phyloP scores from a whole-genome alignment of 1,139 yeast species.

The Blastobotrys apis region DNA sequence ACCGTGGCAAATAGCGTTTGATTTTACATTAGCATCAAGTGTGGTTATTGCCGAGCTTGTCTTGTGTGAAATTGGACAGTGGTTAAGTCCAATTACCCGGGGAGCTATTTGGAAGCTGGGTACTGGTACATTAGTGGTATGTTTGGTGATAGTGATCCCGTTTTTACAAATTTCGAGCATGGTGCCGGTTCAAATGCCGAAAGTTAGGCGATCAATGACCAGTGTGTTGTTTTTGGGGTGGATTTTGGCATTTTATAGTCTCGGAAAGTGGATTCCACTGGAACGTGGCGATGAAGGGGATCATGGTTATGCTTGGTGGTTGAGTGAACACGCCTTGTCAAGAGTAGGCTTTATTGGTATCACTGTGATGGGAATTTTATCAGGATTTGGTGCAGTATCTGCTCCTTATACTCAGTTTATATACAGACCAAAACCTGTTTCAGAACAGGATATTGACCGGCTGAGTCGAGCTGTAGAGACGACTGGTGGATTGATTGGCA shows the following conservation, averaged over 20 bases:
- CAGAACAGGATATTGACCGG: slow-evolving; percentile 34
- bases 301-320: slow-evolving; percentile 5
- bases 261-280: slow-evolving; percentile 34
- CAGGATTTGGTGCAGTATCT: slow-evolving; percentile 75
- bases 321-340: slow-evolving; percentile 5
- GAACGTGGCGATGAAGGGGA: slow-evolving; percentile 28
- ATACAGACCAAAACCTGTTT: slow-evolving; percentile 28
- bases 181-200: slow-evolving; percentile 11
- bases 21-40: slow-evolving; percentile 24
- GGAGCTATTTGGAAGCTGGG: slow-evolving; percentile 34
- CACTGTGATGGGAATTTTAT: slow-evolving; percentile 62
- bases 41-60: slow-evolving; percentile 36
- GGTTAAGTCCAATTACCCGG: slow-evolving; percentile 31
- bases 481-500: slow-evolving; percentile 34
- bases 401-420: slow-evolving; percentile 49
- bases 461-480: slow-evolving; percentile 36
- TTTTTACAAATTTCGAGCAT: slow-evolving; percentile 28
- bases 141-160: slow-evolving; percentile 37
- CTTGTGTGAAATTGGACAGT: slow-evolving; percentile 39
- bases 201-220: slow-evolving; percentile 11
- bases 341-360: slow-evolving; percentile 66
- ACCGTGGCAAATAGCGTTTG: slow-evolving; percentile 15
- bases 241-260: slow-evolving; percentile 31
- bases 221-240: slow-evolving; percentile 27
- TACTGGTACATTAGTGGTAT: slow-evolving; percentile 30